Evolutionary conservation across 2,329 filamentous ascomycete species (phyloP), one percentile per base, ranked within the genome.

Genomic region (Paraphoma sp.): DNA sequence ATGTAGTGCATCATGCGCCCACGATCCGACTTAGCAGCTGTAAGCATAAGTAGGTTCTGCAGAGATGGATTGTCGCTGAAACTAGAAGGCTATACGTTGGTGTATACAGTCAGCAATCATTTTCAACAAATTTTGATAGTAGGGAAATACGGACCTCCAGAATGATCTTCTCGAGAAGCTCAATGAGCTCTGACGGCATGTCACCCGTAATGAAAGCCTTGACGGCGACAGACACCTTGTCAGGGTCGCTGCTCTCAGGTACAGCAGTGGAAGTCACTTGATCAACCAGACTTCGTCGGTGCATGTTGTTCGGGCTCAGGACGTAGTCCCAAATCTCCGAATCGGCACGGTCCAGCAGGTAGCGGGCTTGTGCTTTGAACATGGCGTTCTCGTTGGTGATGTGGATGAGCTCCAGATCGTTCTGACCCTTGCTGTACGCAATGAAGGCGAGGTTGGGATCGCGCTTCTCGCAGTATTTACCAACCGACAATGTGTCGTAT

Each of bases 351-450:
- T 97, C 93, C 50, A 99, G 83, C 23, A 99, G 85, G 78, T 99
- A 99, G 38, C 95, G 90, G 56, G 93, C 94, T 79, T 99, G 95
- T n/a, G 91, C 91, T 70, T 93, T 90, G 85, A 97, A 99, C 95
- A 99, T 99, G n/a, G 92, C 89, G 81, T 99, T 99, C 80, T 99
- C 96, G 70, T 98, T 99, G 72, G 95, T 98, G 73, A 99, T 94
- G 78, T 91, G 95, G 79, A 99, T 94, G 54, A 99, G 86, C 80
- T 99, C 96, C 31, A 99, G 81, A 72, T 99, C 95, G 65, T 99
- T 99, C 79, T 97, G 92, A 17, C 95, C 95, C 83, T 99, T 99
- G 69, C 89, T 86, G 78, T 97, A 99, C 60, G 93, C 91, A 74
- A 98, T 97, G 79, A 91, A 97, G 3, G 92, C 94, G 52, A 99